Conservation (phyloP, 225 moss, liverwort and hornwort genomes). For the Straminergon stramineum region DNA sequence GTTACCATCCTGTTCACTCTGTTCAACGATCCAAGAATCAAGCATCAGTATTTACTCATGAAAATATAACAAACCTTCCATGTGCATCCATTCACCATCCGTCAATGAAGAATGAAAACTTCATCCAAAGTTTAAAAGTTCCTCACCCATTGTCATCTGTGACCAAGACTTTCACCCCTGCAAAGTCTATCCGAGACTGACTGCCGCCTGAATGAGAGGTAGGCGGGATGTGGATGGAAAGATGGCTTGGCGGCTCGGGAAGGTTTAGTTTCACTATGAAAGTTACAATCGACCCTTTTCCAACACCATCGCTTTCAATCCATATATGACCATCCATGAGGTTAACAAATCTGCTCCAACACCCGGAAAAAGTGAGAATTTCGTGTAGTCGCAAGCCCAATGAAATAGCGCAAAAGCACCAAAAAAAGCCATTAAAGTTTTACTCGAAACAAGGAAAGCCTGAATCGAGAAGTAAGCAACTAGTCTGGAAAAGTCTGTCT, state of each 20-base stretch:
- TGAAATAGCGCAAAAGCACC: not conserved
- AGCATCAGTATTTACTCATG: not conserved
- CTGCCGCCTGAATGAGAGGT: slow-evolving; percentile 23
- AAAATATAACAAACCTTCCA: not conserved
- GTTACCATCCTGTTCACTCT: slow-evolving; percentile 71
- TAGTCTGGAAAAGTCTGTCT: not conserved
- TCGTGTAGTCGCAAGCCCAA: not conserved
- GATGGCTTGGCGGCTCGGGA: slow-evolving; percentile 54
- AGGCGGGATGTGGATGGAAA: slow-evolving; percentile 37
- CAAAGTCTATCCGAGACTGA: slow-evolving; percentile 36
- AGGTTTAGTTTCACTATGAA: slow-evolving; percentile 48
- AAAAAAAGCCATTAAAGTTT: not conserved
- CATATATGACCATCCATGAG: slow-evolving; percentile 66
- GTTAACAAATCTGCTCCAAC: slow-evolving; percentile 73
- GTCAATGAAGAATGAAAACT: not conserved
- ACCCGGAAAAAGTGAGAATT: slow-evolving; percentile 2
- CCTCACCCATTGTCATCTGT: slow-evolving; percentile 59
- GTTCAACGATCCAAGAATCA: slow-evolving; percentile 1
- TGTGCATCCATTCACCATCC: not conserved
- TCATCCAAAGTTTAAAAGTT: not conserved
- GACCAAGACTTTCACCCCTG: slow-evolving; percentile 40
- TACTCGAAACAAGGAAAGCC: not conserved
- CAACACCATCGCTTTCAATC: slow-evolving; percentile 59
- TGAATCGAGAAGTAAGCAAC: not conserved
- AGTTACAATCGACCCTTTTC: slow-evolving; percentile 49